These are phyloP conservation scores for Stevia rebaudiana DNA, from an alignment of 140 eudicot genomes.

Conservation along the genomic window DNA sequence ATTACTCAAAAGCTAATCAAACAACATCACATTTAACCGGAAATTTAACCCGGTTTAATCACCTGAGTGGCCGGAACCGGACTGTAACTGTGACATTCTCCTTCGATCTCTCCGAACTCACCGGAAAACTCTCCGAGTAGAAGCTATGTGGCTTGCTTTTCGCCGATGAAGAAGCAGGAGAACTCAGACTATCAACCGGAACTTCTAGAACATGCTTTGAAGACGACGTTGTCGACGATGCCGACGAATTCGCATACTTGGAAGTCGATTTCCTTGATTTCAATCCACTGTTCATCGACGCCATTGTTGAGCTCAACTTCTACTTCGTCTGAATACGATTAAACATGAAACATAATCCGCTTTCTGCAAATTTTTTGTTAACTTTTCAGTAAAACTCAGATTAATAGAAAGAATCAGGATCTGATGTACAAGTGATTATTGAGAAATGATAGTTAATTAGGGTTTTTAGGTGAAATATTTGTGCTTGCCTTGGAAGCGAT, in stretches of 20 bases:
- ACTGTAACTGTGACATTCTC: slow-evolving; percentile 98
- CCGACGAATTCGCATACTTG: slow-evolving; percentile 36
- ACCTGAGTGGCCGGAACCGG: slow-evolving; percentile 98
- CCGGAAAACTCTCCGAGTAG: slow-evolving; percentile 42
- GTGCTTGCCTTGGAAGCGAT: slow-evolving; percentile 54
- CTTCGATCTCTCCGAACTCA: slow-evolving; percentile 61
- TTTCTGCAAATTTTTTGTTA: slow-evolving; percentile 11
- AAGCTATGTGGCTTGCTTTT: slow-evolving; percentile 47
- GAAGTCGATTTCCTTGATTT: slow-evolving; percentile 41
- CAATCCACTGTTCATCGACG: slow-evolving; percentile 42
- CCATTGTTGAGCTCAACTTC: slow-evolving; percentile 34
- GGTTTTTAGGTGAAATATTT: slow-evolving; percentile 28
- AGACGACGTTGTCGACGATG: slow-evolving; percentile 67
- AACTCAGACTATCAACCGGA: slow-evolving; percentile 45
- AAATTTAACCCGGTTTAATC: background rate
- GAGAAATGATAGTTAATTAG: slow-evolving; percentile 16
- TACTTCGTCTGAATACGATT: slow-evolving; percentile 3
- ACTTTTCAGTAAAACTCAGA: slow-evolving; percentile 11
- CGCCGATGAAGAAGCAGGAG: slow-evolving; percentile 58
- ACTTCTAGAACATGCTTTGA: slow-evolving; percentile 54
- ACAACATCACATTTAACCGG: slow-evolving; percentile 4
- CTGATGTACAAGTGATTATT: slow-evolving; percentile 18
- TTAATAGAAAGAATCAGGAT: background rate
- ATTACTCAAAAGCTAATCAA: slow-evolving; percentile 6
- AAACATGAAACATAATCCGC: slow-evolving; percentile 14